Base-by-base conservation (phyloP, 768 basidiomycete species). In the Tylopilus sp. region DNA sequence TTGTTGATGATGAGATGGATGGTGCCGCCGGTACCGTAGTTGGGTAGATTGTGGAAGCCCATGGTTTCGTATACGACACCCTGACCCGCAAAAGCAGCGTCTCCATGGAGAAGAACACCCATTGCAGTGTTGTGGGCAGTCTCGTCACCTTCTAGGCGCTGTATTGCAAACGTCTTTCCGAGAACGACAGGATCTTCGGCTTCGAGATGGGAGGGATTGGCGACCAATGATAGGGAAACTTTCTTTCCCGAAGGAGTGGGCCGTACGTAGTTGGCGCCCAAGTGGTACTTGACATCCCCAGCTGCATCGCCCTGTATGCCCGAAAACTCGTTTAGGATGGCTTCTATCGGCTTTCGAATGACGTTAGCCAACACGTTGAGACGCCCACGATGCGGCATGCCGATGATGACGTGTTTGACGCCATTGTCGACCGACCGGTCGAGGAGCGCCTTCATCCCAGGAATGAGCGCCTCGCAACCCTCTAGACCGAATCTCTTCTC, bases 401-500 rank as follows among this genome's bases (percentile, higher is more conserved):
- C 97, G 45, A 98, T 92, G 48, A 94, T 96, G 71, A 98, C 87
- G 65, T 92, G 84, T 73, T 96, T 96, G 63, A 97, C 87, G 46
- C 97, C 97, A 58, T 89, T 80, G 61, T 99, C 97, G 60, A 99
- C 97, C 19, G 95, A 97, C 57, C 94, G 88, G 71, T 99, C 97
- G 57, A 99, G 97, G 67, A 99, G 85, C 1, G 96, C 97, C 76
- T 99, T 99, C 97, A 99, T 99, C 48, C 97, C 97, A 26, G 97
- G 97, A 63, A 98, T 89, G 61, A 99, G 86, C 26, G 92, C 83
- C 74, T 99, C 97, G 72, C 94, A 97, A 50, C 97, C 97, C 72
- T 99, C 97, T 38, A 99, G 82, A 71, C 97, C 97, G 72, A 99
- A 99, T 43, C 97, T 89, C 74, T 99, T 99, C 78, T 99, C 97